Evolutionary conservation across 257 asterid species (phyloP).

Genomic region (Coffea eugenioides): DNA sequence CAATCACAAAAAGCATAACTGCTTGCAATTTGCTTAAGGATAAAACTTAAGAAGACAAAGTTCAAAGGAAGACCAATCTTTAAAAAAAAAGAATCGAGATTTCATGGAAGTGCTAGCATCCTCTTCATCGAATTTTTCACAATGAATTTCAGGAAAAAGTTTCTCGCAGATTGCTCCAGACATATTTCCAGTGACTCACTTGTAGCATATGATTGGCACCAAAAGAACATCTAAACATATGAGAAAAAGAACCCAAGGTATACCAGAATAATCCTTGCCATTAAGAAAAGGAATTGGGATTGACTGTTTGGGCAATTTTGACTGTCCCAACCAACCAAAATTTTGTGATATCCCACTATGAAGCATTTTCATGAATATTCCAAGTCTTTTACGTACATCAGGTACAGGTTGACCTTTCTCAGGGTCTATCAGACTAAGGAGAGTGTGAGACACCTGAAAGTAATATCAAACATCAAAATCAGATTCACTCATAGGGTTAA

Average conservation of each 20-base stretch:
- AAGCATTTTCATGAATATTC: constrained; percentile 78
- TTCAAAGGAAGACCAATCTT: not conserved
- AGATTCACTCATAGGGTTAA: constrained; percentile 5
- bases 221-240: not conserved
- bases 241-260: constrained; percentile 17
- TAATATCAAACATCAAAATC: constrained; percentile 29
- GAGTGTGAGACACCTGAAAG: constrained; percentile 93
- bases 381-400: constrained; percentile 67
- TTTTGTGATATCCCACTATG: constrained; percentile 78
- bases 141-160: not conserved
- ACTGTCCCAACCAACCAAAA: constrained; percentile 53
- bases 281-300: constrained; percentile 31
- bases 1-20: not conserved
- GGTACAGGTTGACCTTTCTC: constrained; percentile 70
- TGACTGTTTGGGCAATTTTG: constrained; percentile 36
- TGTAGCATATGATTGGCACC: not conserved
- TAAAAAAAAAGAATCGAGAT: not conserved
- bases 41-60: not conserved
- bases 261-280: constrained; percentile 55
- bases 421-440: constrained; percentile 78
- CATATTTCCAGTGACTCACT: not conserved
- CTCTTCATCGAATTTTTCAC: constrained; percentile 1
- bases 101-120: constrained; percentile 1
- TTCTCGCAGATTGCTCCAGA: not conserved
- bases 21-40: not conserved